Evolutionary conservation across 805 yeast genomes (phyloP).

Genomic region (Grigorovia transvaalensis): DNA sequence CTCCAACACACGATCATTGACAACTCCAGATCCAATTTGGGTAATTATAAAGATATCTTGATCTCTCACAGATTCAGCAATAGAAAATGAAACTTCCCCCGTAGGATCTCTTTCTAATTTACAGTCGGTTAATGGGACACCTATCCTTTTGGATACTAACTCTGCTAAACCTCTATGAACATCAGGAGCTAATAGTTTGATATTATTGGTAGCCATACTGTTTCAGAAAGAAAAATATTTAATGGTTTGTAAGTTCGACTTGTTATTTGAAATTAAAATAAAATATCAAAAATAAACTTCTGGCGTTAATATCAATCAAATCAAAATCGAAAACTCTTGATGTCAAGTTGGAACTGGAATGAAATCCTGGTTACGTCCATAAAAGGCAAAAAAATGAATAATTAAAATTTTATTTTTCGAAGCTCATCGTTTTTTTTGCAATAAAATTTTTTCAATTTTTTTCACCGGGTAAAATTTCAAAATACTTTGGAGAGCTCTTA

Average conservation of each 20-base stretch:
- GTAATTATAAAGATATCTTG: conserved; percentile 73
- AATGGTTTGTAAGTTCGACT: background rate
- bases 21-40: conserved; percentile 70
- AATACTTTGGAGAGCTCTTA: background rate
- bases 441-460: background rate
- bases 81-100: conserved; percentile 65
- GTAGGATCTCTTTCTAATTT: conserved; percentile 57
- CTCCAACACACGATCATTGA: conserved; percentile 67
- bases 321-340: background rate
- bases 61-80: conserved; percentile 76
- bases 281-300: background rate
- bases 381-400: background rate
- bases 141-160: conserved; percentile 53
- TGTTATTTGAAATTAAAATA: background rate
- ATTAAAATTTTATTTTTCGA: background rate
- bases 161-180: conserved; percentile 60
- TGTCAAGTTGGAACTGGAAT: background rate
- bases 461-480: background rate
- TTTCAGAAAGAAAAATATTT: background rate
- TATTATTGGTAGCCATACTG: conserved; percentile 60
- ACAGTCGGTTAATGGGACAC: conserved; percentile 50
- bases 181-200: conserved; percentile 58
- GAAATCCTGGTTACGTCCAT: background rate
- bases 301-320: background rate
- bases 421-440: background rate